Evolutionary conservation across 1,284 basidiomycete genomes (phyloP), one percentile per base, ranked within the genome.

Genomic region (Ganoderma lingzhi): DNA sequence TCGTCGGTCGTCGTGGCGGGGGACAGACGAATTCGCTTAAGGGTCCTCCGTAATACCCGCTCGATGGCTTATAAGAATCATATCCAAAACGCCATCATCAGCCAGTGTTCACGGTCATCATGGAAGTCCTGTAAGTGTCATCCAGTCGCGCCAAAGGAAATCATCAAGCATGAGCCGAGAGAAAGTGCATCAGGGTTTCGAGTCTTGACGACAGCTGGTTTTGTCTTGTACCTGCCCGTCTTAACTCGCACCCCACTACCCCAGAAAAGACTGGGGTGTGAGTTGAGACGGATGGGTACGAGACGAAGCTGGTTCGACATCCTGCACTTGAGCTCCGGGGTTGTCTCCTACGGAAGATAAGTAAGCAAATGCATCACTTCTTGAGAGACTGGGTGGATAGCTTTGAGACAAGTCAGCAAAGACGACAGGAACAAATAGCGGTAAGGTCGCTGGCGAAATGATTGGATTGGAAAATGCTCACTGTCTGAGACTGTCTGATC

Each of bases 1-100:
- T 55, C 53, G 53, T 55, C 53, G 15, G 53, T 55, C 53, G 53
- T 55, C 28, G 53, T 32, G 53, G 53, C 53, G 53, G 30, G 48
- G 30, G 6, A 53, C 51, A 53, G 28, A 30, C 51, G 45, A 30
- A 23, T 23, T 23, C 23, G 23, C 23, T 23, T 23, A 23, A 23
- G 23, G 28, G 51, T 2, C 23, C 10, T 12, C 6, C 17, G 19
- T 12, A 15, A 53, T 14, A 19, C 3, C 14, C 42, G 23, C 28
- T 30, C 19, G 23, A 28, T 12, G 28, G 51, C 28, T 30, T 30
- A 53, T 53, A 53, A 53, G 51, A 53, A 14, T 3, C 2, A 15
- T 28, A 53, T 28, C 14, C 28, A 8, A 30, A 3, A 30, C 51
- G 30, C 9, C 28, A 17, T 28, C 28, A 53, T 28, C 28, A 30